Evolutionary conservation across 148 eudicot genomes (phyloP).

Genomic region (Cornus florida): DNA sequence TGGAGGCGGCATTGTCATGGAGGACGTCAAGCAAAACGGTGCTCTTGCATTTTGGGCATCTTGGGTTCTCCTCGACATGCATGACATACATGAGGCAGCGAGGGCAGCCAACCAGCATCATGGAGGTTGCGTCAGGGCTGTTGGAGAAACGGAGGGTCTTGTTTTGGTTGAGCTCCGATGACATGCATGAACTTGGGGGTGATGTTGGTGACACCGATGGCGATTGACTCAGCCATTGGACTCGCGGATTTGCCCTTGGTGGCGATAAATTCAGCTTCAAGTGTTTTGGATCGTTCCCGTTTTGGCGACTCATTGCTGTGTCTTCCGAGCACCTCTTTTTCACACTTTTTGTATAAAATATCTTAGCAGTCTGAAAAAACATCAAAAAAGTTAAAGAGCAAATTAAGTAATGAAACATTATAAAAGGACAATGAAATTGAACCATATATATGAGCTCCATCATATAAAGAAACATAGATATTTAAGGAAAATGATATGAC

Average conservation of each 20-base stretch:
- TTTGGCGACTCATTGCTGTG: slow-evolving; percentile 38
- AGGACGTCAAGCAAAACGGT: slow-evolving; percentile 62
- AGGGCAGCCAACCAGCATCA: slow-evolving; percentile 79
- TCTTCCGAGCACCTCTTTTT: slow-evolving; percentile 9
- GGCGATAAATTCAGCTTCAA: slow-evolving; percentile 67
- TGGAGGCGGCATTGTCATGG: slow-evolving; percentile 18
- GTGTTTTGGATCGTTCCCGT: slow-evolving; percentile 45
- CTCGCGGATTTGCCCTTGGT: slow-evolving; percentile 28
- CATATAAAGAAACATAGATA: not conserved
- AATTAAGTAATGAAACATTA: not conserved
- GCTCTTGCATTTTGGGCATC: slow-evolving; percentile 80
- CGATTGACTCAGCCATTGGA: slow-evolving; percentile 43
- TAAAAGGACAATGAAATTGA: not conserved
- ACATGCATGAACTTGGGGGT: slow-evolving; percentile 63
- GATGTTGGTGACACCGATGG: slow-evolving; percentile 43
- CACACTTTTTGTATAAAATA: not conserved
- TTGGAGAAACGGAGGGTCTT: slow-evolving; percentile 18
- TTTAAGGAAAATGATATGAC: no score
- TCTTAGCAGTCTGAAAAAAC: not conserved
- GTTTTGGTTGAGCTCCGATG: slow-evolving; percentile 47
- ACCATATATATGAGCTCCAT: not conserved
- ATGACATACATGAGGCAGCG: slow-evolving; percentile 75
- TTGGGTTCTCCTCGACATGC: slow-evolving; percentile 57
- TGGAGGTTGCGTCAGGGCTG: slow-evolving; percentile 52
- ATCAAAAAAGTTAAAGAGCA: not conserved